Conservation (phyloP, 1,284 basidiomycete genomes). For the Moesziomyces parantarcticus region DNA sequence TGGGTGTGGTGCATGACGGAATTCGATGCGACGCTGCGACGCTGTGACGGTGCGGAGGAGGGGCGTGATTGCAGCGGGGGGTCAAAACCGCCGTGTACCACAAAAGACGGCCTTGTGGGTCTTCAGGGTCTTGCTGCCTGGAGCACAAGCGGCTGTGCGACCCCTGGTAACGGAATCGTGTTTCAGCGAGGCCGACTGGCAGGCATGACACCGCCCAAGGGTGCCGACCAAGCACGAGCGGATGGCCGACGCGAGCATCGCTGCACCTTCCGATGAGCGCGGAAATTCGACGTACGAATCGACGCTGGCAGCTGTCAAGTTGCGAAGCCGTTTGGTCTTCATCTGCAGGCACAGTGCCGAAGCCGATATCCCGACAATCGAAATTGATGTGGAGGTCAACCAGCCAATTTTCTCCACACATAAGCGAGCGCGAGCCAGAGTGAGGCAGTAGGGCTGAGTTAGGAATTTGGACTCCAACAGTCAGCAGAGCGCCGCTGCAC, state of each 20-base stretch:
- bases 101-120: conserved; percentile 8
- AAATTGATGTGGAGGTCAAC: too few species aligned
- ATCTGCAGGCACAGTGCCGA: not conserved
- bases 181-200: too few species aligned
- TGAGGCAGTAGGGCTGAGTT: too few species aligned
- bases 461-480: too few species aligned
- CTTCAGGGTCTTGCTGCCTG: conserved; percentile 6
- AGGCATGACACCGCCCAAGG: not conserved
- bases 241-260: conserved; percentile 1
- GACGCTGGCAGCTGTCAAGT: conserved; percentile 38
- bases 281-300: conserved; percentile 22
- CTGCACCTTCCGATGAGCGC: conserved; percentile 26
- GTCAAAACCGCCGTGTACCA: conserved; percentile 2
- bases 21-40: not conserved
- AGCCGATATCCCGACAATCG: too few species aligned
- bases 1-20: too few species aligned
- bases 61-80: not conserved
- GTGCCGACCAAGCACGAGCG: not conserved
- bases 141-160: too few species aligned
- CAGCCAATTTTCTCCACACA: too few species aligned
- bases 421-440: too few species aligned
- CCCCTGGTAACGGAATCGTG: too few species aligned
- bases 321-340: not conserved
- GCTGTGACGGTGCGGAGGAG: not conserved
- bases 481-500: too few species aligned